These are phyloP conservation scores for Capsella bursapastoris DNA, from an alignment of 345 rosid genomes.

Conservation along the genomic window DNA sequence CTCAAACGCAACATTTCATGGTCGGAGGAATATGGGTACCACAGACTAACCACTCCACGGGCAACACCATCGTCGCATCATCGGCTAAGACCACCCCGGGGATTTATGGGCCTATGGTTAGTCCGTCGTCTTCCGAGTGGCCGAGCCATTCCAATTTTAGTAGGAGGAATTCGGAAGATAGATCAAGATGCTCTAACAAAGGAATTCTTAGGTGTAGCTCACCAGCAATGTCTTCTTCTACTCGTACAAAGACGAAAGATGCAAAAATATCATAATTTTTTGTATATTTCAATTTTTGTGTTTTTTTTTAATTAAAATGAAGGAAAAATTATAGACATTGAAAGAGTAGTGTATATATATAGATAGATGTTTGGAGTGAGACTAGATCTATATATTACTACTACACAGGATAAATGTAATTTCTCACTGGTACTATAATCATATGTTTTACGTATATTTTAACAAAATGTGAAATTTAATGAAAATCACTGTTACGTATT, in stretches of 20 bases:
- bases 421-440: no score
- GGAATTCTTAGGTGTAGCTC: constrained; percentile 38
- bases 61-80: constrained; percentile 26
- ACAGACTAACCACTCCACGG: constrained; percentile 59
- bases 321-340: background rate
- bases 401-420: background rate
- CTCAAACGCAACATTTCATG: constrained; percentile 78
- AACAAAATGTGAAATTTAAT: no score
- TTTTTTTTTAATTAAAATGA: background rate
- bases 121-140: constrained; percentile 46
- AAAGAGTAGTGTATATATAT: constrained; percentile 10
- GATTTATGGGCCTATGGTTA: constrained; percentile 48
- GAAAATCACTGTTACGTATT: no score
- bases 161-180: constrained; percentile 1
- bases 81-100: constrained; percentile 48
- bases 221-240: constrained; percentile 45
- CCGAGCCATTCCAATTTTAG: constrained; percentile 28
- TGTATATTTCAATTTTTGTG: background rate
- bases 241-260: constrained; percentile 34
- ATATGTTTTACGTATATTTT: no score
- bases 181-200: constrained; percentile 24
- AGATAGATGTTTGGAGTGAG: background rate
- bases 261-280: constrained; percentile 25
- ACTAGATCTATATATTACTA: background rate
- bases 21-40: constrained; percentile 92